These are phyloP conservation scores for Ceratocystis colombiana DNA, from an alignment of 2,329 filamentous ascomycete species.

Conservation along the genomic window DNA sequence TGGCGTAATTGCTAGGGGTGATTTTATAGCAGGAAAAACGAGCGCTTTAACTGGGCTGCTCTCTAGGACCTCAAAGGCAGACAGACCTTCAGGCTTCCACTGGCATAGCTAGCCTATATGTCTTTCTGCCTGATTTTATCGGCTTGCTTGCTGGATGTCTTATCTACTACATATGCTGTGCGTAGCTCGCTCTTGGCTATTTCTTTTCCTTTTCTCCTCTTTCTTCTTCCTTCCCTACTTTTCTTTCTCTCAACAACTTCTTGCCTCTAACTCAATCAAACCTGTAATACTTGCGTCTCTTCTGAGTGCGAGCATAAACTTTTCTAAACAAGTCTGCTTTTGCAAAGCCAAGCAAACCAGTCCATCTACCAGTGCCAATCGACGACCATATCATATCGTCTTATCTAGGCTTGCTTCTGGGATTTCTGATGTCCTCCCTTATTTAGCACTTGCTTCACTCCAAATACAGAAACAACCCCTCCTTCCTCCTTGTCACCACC, in stretches of 20 bases:
- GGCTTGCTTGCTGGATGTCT: not conserved
- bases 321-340: not conserved
- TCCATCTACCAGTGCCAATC: not conserved
- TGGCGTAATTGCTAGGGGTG: not conserved
- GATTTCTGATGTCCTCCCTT: not conserved
- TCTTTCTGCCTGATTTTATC: conserved; percentile 6
- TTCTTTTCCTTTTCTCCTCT: not conserved
- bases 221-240: not conserved
- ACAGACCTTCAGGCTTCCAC: not conserved
- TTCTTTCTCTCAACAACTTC: not conserved
- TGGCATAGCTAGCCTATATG: not conserved
- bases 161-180: not conserved
- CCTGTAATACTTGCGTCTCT: not conserved
- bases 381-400: not conserved
- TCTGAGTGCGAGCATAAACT: not conserved
- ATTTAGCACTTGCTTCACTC: conserved; percentile 11
- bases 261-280: not conserved
- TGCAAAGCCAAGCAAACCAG: not conserved
- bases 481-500: not conserved
- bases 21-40: not conserved
- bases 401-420: conserved; percentile 1
- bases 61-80: not conserved
- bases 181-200: not conserved
- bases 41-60: not conserved
- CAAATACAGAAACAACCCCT: conserved; percentile 14